Evolutionary conservation across 2,329 filamentous ascomycete species (phyloP), one percentile per base, ranked within the genome.

Genomic region (Colletotrichum sp.): DNA sequence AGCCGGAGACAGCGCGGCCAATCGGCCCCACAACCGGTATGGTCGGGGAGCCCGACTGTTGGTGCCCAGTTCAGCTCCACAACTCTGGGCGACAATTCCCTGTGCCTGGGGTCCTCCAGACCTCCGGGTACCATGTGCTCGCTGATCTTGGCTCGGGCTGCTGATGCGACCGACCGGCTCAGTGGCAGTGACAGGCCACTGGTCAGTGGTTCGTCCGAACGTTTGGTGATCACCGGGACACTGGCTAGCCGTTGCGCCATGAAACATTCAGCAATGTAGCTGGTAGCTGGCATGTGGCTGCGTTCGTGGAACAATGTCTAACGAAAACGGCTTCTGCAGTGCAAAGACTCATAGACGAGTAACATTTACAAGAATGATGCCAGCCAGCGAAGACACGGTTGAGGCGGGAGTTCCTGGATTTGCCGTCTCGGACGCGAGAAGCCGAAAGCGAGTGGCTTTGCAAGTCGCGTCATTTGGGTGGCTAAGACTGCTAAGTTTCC

Each of bases 391-490:
- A 32, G 57, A n/a, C 28, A 12, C 1, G 57, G 44, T 22, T 22
- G 3, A 59, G 24, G 24, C 24, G 60, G 7, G 13, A 36, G 57
- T n/a, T 30, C 48, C 52, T n/a, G 24, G 22, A 16, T 52, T 57
- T 18, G 28, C 64, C 34, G 57, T 22, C 12, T 34, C 36, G 28
- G 57, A 60, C 28, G 44, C 32, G 64, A 64, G 9, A 10, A 64
- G 22, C 59, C 73, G 73, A 75, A 68, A 63, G 44, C 70, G 73
- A 75, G 57, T 62, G 18, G 36, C 63, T 34, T 55, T 12, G 52
- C n/a, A 13, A 5, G 57, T 60, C 73, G 70, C 70, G 70, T 75
- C 73, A 75, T 73, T 44, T 44, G 28, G 52, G 68, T 70, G 68
- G 68, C 68, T 70, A 63, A 52, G 68, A 52, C 24, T n/a, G 66